A percentile compares a stretch with the other conserved stretches of the same genome.
Conservation (phyloP, 768 basidiomycete species). For the Lactarius pseudohatsudake region DNA sequence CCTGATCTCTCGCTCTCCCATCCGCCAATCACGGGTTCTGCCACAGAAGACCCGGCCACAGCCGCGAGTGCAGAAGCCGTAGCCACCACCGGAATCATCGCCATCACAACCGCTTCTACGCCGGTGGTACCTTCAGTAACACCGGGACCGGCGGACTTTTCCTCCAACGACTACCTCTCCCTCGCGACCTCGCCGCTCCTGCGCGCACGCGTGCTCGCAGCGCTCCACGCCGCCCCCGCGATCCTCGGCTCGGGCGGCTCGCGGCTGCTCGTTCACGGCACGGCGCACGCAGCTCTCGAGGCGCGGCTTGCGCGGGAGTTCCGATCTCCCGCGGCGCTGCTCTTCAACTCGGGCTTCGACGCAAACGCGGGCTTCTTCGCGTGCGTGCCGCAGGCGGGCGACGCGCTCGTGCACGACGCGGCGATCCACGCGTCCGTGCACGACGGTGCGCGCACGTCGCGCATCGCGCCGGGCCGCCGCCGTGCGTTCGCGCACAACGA, state of each 20-base stretch:
- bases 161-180: slow-evolving; percentile 93
- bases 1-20: slow-evolving; percentile 33
- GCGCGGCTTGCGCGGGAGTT: slow-evolving; percentile 65
- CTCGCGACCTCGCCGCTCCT: slow-evolving; percentile 60
- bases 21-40: not conserved
- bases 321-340: slow-evolving; percentile 58
- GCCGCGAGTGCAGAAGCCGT: not conserved
- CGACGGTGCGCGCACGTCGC: slow-evolving; percentile 74
- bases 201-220: slow-evolving; percentile 55
- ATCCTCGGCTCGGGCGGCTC: slow-evolving; percentile 89
- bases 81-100: not conserved
- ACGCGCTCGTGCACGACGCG: slow-evolving; percentile 80
- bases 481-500: slow-evolving; percentile 75
- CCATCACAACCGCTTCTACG: not conserved
- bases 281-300: slow-evolving; percentile 71
- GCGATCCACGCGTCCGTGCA: slow-evolving; percentile 90
- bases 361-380: slow-evolving; percentile 89
- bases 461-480: slow-evolving; percentile 41
- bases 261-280: slow-evolving; percentile 76
- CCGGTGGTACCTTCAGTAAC: not conserved
- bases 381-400: slow-evolving; percentile 71
- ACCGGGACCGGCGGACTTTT: slow-evolving; percentile 54
- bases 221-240: slow-evolving; percentile 48
- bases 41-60: too few relatives aligned
- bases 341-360: slow-evolving; percentile 94